phyloP scores from a whole-genome alignment of 106 monocot genomes.

The Dioscorea dumetorum region DNA sequence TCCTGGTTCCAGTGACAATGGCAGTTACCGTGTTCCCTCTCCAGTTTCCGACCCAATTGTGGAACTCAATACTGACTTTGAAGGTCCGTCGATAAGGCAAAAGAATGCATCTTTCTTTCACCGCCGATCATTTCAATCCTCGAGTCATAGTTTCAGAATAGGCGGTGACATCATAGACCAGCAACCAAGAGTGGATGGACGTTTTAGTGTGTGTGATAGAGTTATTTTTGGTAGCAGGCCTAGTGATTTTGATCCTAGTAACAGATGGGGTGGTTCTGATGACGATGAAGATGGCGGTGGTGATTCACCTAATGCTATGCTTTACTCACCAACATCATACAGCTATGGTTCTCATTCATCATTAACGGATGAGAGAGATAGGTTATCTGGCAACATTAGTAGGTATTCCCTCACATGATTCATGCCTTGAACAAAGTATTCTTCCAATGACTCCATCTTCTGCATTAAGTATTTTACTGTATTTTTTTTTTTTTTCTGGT shows the following conservation, averaged over 20 bases:
- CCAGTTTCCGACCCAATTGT: constrained; percentile 43
- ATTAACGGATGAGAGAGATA: constrained; percentile 33
- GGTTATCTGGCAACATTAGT: constrained; percentile 28
- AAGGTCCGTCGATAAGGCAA: constrained; percentile 44
- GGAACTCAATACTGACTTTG: constrained; percentile 70
- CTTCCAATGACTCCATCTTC: no score
- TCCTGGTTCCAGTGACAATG: constrained; percentile 24
- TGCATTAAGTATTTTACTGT: no score
- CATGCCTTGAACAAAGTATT: no score
- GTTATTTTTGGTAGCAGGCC: constrained; percentile 36
- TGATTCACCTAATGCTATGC: constrained; percentile 22
- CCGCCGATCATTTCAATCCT: constrained; percentile 52
- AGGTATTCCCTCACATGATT: constrained; percentile 22
- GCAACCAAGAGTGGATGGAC: constrained; percentile 41
- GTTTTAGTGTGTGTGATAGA: constrained; percentile 61
- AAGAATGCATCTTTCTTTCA: constrained; percentile 51
- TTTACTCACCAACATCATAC: constrained; percentile 28
- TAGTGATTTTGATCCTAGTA: constrained; percentile 49
- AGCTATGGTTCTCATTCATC: constrained; percentile 20
- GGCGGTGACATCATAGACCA: constrained; percentile 30
- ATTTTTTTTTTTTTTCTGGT: no score
- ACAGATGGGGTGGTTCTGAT: constrained; percentile 31
- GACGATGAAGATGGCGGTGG: constrained; percentile 41
- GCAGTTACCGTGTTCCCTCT: constrained; percentile 39
- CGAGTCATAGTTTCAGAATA: constrained; percentile 59